Evolutionary conservation across 2,329 filamentous ascomycete species (phyloP), one percentile per base, ranked within the genome.

Genomic region (Bipolaris oryzae): DNA sequence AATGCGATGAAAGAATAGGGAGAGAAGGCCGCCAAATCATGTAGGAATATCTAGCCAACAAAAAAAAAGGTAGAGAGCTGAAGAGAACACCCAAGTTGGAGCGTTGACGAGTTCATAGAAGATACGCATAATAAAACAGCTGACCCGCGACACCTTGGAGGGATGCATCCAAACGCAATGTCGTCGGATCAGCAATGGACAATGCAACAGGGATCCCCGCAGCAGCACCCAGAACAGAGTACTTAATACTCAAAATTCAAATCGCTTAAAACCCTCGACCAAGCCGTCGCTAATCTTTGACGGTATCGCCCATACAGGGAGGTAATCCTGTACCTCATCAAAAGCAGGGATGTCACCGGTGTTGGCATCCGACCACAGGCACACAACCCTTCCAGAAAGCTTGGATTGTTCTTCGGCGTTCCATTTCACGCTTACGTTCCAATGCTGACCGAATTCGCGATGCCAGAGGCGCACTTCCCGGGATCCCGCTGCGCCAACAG

Each of bases 351-450:
- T 92, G 1, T 82, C 82, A 3, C 86, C 88, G 34, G 80, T 78
- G 69, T 97, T 97, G 42, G 85, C 87, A 78, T 99, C 95, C 68
- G 89, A 92, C 92, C 93, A 98, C 31, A 90, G 80, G 76, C 95
- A 98, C 15, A 88, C 82, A 1, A 93, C 86, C 33, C 79, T 83
- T 1, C 92, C 90, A 61, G 73, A 74, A 70, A 70, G 64, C 61
- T 67, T 72, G 58, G 68, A 62, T 57, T 70, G 69, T 53, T 62
- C 62, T 53, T 66, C 63, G 59, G 65, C 60, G 57, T 81, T 78
- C 88, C 89, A 92, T 53, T 85, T 81, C 1, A 95, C 82, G 66
- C 90, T 86, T 16, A 96, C 88, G 15, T 83, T 83, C 91, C 93
- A 97, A 3, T 84, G 83, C 25, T 86, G 85, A 45, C 87, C 84